Base-by-base conservation (phyloP, 306 rosid genomes). In the Elaeagnus macrophylla region DNA sequence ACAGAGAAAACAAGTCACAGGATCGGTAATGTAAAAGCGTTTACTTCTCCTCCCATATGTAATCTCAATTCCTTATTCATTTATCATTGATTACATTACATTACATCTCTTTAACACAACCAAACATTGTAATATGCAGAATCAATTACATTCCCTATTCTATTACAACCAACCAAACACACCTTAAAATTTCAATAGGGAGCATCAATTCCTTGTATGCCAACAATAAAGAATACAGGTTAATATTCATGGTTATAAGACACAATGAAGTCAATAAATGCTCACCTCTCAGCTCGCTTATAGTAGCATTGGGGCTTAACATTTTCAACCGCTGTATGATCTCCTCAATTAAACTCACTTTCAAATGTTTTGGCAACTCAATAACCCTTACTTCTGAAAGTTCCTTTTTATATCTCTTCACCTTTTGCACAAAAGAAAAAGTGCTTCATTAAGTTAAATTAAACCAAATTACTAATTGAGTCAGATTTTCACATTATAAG, bases 351-450 rank as follows among this genome's bases (percentile, higher is more conserved):
- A 91, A 62, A 66, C 72, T 82, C 81, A 70, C 81, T 65, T 81
- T 87, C 81, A 91, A 67, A 53, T 83, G 80, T 55, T 49, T 69
- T 17, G 95, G 85, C 71, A 91, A 74, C 72, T 82, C 74, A 52
- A 75, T 69, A 51, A 12, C 74, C 54, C 20, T 50, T 7, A 58
- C 72, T 48, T 58, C 54, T 36, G 80, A 72, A 72, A 84, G 73
- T 68, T 77, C 89, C 66, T 64, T 75, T 63, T 78, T 64, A 10
- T 86, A 71, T 67, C 54, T 70, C 85, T 84, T 77, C 57, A 84
- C 96, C 99, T 84, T 50, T 45, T 51, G 36, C 51, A 58, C 74
- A 64, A 12, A 47, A 46, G 40, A 64, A 55, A 50, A 15, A 49
- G 38, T 32, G 10, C 35, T 53, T 9, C 35, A 49, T 47, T 12